A percentile compares a stretch with the other conserved stretches of the same genome.
These are phyloP conservation scores for Ascochyta rabiei DNA, from an alignment of 2,329 filamentous ascomycete genomes.

Conservation along the genomic window DNA sequence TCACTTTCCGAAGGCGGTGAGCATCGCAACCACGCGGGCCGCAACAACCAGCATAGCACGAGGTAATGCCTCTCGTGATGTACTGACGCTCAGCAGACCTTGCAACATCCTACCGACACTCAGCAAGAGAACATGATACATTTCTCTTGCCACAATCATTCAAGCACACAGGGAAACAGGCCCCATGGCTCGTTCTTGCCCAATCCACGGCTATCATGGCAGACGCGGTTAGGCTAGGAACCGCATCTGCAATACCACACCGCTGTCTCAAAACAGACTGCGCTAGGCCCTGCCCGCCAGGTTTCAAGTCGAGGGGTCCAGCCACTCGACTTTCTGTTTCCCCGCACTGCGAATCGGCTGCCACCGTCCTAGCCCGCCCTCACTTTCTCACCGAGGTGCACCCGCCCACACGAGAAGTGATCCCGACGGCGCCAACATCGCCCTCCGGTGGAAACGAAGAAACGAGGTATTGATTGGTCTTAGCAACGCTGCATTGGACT, in stretches of 20 bases:
- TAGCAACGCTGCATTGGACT: background rate
- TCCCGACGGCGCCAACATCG: constrained; percentile 5
- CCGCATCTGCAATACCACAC: constrained; percentile 21
- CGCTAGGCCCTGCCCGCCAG: constrained; percentile 11
- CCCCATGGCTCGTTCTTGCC: constrained; percentile 18
- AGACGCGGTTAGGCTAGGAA: constrained; percentile 29
- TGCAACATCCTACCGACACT: constrained; percentile 3
- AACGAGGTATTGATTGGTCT: background rate
- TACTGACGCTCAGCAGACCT: constrained; percentile 12
- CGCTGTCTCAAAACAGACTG: constrained; percentile 16
- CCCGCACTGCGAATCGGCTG: constrained; percentile 18
- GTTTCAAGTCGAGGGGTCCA: constrained; percentile 19
- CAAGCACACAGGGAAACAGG: constrained; percentile 1
- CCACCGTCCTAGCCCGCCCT: constrained; percentile 10
- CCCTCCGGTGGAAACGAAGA: background rate
- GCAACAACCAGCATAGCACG: background rate
- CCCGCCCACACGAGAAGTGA: constrained; percentile 16
- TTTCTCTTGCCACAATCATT: background rate
- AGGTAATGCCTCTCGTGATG: constrained; percentile 5
- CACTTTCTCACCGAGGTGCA: constrained; percentile 3
- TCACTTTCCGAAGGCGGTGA: constrained; percentile 12
- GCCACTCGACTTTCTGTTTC: constrained; percentile 13
- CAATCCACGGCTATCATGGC: constrained; percentile 21
- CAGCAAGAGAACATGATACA: background rate
- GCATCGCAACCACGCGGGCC: constrained; percentile 3